phyloP scores from a whole-genome alignment of 1,284 basidiomycete genomes.

The Somion occarium region DNA sequence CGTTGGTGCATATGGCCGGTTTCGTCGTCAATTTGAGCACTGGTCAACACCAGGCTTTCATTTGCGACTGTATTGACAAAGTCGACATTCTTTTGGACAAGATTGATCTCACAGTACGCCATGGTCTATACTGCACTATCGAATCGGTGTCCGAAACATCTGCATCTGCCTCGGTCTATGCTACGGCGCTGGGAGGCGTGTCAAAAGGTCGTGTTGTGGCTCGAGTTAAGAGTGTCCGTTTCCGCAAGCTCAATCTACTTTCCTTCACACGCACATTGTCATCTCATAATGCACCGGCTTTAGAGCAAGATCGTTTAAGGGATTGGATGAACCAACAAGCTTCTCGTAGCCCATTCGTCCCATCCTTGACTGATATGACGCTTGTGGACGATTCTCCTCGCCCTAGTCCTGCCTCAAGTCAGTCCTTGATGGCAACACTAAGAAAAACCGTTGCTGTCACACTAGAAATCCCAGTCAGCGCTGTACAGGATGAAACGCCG shows the following conservation, averaged over 20 bases:
- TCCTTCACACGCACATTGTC: slow-evolving; percentile 42
- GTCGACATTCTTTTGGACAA: slow-evolving; percentile 40
- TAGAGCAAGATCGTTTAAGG: too few relatives aligned
- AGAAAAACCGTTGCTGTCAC: neutral
- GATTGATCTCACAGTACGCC: slow-evolving; percentile 37
- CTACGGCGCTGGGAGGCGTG: slow-evolving; percentile 28
- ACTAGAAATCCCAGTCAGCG: neutral
- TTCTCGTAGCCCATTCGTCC: neutral
- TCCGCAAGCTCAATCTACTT: slow-evolving; percentile 46
- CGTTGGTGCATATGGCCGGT: slow-evolving; percentile 62
- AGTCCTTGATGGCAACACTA: neutral
- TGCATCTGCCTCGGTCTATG: slow-evolving; percentile 47
- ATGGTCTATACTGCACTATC: slow-evolving; percentile 48
- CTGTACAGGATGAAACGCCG: slow-evolving; percentile 4
- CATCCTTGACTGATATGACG: neutral
- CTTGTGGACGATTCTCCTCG: neutral
- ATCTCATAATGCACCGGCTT: too few relatives aligned
- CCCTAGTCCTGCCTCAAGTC: neutral
- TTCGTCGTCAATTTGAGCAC: slow-evolving; percentile 61
- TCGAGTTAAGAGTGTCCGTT: slow-evolving; percentile 49
- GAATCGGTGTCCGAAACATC: slow-evolving; percentile 34
- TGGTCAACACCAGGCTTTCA: slow-evolving; percentile 47
- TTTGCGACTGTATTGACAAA: slow-evolving; percentile 52
- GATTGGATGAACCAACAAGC: too few relatives aligned
- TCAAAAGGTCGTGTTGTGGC: slow-evolving; percentile 41